Evolutionary conservation across 495 filamentous ascomycete species (phyloP).

Genomic region (Xylaria palmicola): DNA sequence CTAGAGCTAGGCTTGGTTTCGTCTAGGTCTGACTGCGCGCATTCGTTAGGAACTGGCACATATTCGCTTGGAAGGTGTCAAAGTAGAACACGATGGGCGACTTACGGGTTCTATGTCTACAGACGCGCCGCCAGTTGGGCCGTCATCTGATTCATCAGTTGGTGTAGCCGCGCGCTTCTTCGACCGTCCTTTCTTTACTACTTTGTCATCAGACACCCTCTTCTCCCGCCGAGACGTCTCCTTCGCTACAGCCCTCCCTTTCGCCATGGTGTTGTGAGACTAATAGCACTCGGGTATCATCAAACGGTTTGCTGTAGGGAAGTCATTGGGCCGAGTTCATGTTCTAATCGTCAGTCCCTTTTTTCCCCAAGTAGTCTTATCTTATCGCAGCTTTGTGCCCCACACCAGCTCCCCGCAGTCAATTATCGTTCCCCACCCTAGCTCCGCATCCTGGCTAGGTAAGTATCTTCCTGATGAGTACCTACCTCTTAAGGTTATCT

Average conservation of each 20-base stretch:
- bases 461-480: too few relatives aligned
- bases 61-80: too few relatives aligned
- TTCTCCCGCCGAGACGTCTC: not conserved
- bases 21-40: not conserved
- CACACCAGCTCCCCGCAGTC: slow-evolving; percentile 1
- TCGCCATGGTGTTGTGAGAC: not conserved
- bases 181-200: not conserved
- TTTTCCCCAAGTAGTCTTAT: not conserved
- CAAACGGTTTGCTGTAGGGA: not conserved
- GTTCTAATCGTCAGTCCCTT: not conserved
- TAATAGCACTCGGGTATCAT: too few relatives aligned
- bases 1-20: not conserved
- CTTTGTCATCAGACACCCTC: not conserved
- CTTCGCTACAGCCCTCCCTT: not conserved
- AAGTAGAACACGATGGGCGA: not conserved
- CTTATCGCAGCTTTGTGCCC: not conserved
- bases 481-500: too few relatives aligned
- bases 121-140: not conserved
- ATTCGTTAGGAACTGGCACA: not conserved
- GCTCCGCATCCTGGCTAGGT: too few relatives aligned
- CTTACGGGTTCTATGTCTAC: not conserved
- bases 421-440: too few relatives aligned
- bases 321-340: not conserved
- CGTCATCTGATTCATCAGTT: not conserved
- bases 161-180: not conserved